Evolutionary conservation across 345 rosid genomes (phyloP), one percentile per base, ranked within the genome.

Genomic region (Citropsis articulata): DNA sequence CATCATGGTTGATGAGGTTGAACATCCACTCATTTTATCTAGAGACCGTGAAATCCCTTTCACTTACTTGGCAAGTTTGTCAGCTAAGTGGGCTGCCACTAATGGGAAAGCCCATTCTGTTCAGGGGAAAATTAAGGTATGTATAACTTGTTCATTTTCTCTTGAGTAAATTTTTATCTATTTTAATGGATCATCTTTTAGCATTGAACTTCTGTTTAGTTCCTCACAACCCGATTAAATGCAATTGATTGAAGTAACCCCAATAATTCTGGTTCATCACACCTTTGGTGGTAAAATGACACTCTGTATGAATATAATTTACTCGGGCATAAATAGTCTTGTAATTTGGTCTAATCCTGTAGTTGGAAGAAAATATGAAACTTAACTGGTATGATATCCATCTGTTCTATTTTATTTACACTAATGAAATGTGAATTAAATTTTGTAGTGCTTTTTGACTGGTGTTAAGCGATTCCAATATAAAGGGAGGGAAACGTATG

Each of bases 381-480:
- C 38, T 13, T 56, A 25, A 62, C 66, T 62, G 33, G 6, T 35
- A 33, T 5, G 30, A 48, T 24, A 22, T 53, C 27, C 57, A 63
- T 61, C 16, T 27, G 1, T 30, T 63, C 31, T 30, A 7, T 16
- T 16, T 24, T n/a, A 3, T 62, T 16, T 56, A 33, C 25, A 30
- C 48, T 7, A 14, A 50, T 57, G 77, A 82, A 42, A 3, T 35
- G 21, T 42, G n/a, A 35, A 66, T 4, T 31, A 66, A 59, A 40
- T 31, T 38, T 78, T 83, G 87, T 77, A 94, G 99, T 92, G 99
- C 83, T 88, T 92, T 85, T 75, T 92, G 86, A 96, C 99, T 38
- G 98, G 97, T 59, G 97, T 96, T 35, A 96, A 94, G 83, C 81
- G 83, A 36, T 96, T 96, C 83, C 91, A 87, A 65, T 92, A 87